These are phyloP conservation scores for Bauhinia variegata DNA, from an alignment of 306 rosid genomes.

Conservation along the genomic window DNA sequence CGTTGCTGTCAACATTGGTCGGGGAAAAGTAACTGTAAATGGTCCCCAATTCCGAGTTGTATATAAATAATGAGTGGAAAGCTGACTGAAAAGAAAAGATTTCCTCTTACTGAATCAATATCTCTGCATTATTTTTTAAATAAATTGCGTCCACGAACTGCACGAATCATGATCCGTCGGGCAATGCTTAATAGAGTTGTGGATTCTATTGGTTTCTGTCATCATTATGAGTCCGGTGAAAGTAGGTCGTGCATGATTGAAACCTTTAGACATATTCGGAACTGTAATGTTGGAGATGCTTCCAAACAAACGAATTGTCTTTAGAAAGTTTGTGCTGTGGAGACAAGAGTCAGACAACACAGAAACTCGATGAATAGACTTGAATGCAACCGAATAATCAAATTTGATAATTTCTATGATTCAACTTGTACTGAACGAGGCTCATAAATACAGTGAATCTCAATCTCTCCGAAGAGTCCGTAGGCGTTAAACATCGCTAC, in stretches of 20 bases:
- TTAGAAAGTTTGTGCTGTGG: conserved; percentile 9
- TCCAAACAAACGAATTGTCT: conserved; percentile 16
- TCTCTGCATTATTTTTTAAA: no score
- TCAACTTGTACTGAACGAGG: no score
- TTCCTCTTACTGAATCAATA: conserved; percentile 22
- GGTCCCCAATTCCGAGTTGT: conserved; percentile 29
- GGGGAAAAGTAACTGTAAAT: conserved; percentile 45
- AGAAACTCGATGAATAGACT: conserved; percentile 17
- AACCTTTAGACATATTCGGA: conserved; percentile 4
- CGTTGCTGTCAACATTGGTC: conserved; percentile 28
- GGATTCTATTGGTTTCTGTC: conserved; percentile 28
- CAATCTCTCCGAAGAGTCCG: no score
- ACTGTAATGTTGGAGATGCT: conserved; percentile 15
- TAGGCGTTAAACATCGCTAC: no score
- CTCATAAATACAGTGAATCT: no score
- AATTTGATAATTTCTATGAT: not conserved
- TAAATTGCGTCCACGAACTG: no score
- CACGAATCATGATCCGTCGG: not conserved
- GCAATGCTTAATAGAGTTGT: conserved; percentile 16
- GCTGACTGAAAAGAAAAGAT: conserved; percentile 23
- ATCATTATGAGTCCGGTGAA: conserved; percentile 33
- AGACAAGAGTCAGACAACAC: conserved; percentile 6
- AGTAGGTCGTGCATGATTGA: conserved; percentile 11
- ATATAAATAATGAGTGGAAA: conserved; percentile 44
- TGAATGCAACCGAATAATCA: conserved; percentile 6